phyloP scores from a whole-genome alignment of 768 basidiomycete genomes.

The Rubroboletus satanas region DNA sequence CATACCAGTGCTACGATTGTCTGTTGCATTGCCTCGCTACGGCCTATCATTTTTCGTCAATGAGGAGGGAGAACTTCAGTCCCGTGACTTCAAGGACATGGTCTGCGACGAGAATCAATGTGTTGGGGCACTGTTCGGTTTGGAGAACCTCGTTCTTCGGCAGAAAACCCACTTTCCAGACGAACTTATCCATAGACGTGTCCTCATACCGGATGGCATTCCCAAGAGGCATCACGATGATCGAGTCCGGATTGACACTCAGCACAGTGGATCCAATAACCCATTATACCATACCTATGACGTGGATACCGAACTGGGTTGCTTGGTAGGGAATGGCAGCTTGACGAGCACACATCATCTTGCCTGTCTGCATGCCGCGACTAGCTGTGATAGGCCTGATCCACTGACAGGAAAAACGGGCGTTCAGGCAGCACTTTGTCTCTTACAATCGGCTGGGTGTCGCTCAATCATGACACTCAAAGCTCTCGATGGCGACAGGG shows the following conservation, averaged over 20 bases:
- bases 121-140: no score
- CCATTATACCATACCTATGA: neutral
- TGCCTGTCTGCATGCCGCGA: constrained; percentile 41
- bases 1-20: neutral
- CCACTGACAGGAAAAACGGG: constrained; percentile 41
- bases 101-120: no score
- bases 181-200: no score
- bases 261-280: neutral
- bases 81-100: constrained; percentile 35
- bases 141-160: no score
- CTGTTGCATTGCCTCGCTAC: constrained; percentile 29
- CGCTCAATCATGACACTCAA: constrained; percentile 37
- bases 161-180: no score
- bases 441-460: constrained; percentile 19
- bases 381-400: constrained; percentile 37
- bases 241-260: no score
- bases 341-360: constrained; percentile 28
- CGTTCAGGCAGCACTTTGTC: constrained; percentile 36
- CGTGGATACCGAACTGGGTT: constrained; percentile 4
- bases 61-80: constrained; percentile 28
- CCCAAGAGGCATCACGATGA: no score
- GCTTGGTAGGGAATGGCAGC: constrained; percentile 20
- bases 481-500: neutral
- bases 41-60: constrained; percentile 37
- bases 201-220: no score